A percentile compares a stretch with the other conserved stretches of the same genome.
Conservation (phyloP, 208 protist genomes). For the Acanthamoeba castellanii region DNA sequence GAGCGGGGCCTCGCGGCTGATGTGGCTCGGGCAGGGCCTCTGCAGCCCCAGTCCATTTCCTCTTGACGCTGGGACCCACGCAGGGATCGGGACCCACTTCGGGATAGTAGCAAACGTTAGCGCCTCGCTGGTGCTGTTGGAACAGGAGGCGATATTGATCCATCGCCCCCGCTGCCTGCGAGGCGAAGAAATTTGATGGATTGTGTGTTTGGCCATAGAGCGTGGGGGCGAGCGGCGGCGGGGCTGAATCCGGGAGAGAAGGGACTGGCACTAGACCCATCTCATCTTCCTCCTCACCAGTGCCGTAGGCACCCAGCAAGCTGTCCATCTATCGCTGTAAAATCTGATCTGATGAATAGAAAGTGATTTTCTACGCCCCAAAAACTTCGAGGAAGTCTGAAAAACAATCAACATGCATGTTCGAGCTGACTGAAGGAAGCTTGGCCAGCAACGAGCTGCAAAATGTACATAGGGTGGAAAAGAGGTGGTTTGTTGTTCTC, state of each 20-base stretch:
- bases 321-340: background rate
- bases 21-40: background rate
- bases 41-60: background rate
- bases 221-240: background rate
- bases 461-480: too few relatives aligned
- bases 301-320: background rate
- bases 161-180: background rate
- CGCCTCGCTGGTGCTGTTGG: background rate
- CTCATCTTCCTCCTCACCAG: background rate
- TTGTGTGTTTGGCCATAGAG: too few relatives aligned
- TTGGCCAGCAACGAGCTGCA: too few relatives aligned
- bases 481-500: too few relatives aligned
- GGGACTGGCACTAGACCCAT: background rate
- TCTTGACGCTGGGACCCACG: too few relatives aligned
- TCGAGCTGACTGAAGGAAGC: too few relatives aligned
- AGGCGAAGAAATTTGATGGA: background rate
- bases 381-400: too few relatives aligned
- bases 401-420: too few relatives aligned
- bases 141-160: constrained; percentile 21
- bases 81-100: background rate
- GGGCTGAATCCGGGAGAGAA: background rate
- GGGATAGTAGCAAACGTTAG: background rate
- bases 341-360: background rate
- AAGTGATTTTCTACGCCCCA: too few relatives aligned
- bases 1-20: too few relatives aligned